Base-by-base conservation (phyloP, 495 filamentous ascomycete species). In the Delitschia confertaspora region DNA sequence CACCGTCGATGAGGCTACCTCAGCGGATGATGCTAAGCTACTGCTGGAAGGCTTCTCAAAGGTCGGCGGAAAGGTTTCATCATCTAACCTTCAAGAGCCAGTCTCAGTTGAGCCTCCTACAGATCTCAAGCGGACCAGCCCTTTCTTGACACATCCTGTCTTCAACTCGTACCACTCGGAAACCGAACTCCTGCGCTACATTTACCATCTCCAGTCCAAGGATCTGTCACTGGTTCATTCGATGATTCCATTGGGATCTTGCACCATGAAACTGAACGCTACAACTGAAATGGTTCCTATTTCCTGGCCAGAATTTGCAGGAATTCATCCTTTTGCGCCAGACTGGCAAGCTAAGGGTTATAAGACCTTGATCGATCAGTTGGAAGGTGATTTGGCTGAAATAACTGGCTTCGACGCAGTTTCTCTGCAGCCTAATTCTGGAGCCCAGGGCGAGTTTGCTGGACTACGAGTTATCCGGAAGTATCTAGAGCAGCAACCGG, bases 211-310 rank as follows among this genome's bases (percentile, higher is more conserved):
- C 6, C 84, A 95, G 63, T 95, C 88, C 30, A 95, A 94, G 64
- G 91, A 98, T 61, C 69, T 98, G 4, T 96, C 93, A 13, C 71
- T 96, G 27, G 83, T 83, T 5, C 93, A 96, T 68, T 96, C 93
- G 8, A 98, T 98, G 91, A 98, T 98, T 50, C 88, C 91, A 5
- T 76, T 98, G n/a, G 91, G 91, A 20, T 96, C 93, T 13, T 98
- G 91, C 71, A 98, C 91, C 17, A 98, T 98, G 91, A 98, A 98
- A 72, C 79, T 98, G 31, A 98, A 98, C 59, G 87, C 84, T 43
- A 93, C 89, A 23, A 83, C 85, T 11, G 89, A 96, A 62, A 96
- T 93, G 85, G 74, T 85, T 7, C 84, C 91, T 14, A 70, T 95
- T 42, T 88, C 87, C 1, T 85, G 79, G 70, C 81, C 82, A 8